phyloP scores from a whole-genome alignment of 805 yeast species.

The Saccharomycopsis synnaedendra region DNA sequence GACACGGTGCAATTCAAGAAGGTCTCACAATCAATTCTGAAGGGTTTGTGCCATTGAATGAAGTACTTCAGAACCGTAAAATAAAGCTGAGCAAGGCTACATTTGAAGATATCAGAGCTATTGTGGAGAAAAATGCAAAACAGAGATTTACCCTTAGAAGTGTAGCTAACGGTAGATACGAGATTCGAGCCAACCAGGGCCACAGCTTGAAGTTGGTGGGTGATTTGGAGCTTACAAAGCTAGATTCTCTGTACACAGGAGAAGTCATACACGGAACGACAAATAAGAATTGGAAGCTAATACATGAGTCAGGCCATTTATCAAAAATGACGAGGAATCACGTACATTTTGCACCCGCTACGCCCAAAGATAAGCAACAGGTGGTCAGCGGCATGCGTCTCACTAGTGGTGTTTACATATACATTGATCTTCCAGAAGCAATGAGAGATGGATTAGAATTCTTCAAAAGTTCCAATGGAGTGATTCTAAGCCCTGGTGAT shows the following conservation, averaged over 20 bases:
- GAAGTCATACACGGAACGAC: conserved; percentile 76
- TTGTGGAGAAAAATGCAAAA: conserved; percentile 61
- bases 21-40: conserved; percentile 46
- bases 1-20: conserved; percentile 80
- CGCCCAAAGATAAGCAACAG: conserved; percentile 16
- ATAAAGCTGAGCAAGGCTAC: conserved; percentile 47
- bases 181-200: conserved; percentile 88
- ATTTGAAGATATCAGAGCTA: conserved; percentile 40
- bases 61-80: conserved; percentile 44
- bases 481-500: conserved; percentile 56
- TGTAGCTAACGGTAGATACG: conserved; percentile 15
- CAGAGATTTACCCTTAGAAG: conserved; percentile 46
- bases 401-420: conserved; percentile 45
- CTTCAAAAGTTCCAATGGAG: conserved; percentile 62
- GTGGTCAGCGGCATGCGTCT: conserved; percentile 68
- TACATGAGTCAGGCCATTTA: conserved; percentile 45
- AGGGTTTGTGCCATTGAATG: conserved; percentile 54
- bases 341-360: conserved; percentile 55
- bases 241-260: conserved; percentile 32
- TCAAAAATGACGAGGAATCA: conserved; percentile 69
- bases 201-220: conserved; percentile 51
- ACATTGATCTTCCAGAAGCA: conserved; percentile 43
- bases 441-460: conserved; percentile 34
- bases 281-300: conserved; percentile 31
- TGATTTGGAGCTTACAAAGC: conserved; percentile 27